Evolutionary conservation across 805 yeast genomes (phyloP), one percentile per base, ranked within the genome.

Genomic region (Starmerella apicola): DNA sequence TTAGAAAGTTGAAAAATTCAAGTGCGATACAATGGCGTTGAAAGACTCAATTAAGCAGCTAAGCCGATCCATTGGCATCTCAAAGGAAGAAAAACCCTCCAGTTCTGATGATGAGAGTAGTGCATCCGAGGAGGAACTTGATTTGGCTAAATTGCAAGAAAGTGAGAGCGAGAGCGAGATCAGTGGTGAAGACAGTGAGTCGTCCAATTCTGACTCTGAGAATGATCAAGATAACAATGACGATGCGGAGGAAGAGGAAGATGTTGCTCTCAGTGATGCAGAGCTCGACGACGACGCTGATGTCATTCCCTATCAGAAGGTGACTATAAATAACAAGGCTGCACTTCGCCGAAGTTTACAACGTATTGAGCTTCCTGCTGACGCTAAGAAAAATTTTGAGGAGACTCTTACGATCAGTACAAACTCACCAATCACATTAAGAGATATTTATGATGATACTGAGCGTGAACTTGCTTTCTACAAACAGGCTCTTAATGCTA

Each of bases 271-370:
- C 38, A 81, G 94, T 1, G 96, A 85, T 39, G 96, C 80, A 20
- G 96, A 88, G 55, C 64, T 83, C 32, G 96, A 85, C 55, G 82
- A 91, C 2, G 96, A 86, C 57, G 94, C 94, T 15, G 98, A 91
- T 59, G 74, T 86, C 33, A 85, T 88, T 27, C 96, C 97, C 36
- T 76, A 80, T 62, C 84, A 91, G 42, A 86, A 86, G 59, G 70
- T 84, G 37, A 86, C 95, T 10, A 67, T 88, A 48, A 85, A 91
- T 62, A 88, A 91, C 63, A 68, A 66, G 34, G 78, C 81, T n/a
- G 97, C 98, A 3, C 53, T 65, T 30, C 44, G 49, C 29, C 53
- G 53, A 34, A 46, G 63, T 18, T 47, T 58, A 15, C 46, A 50
- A 12, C 24, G 53, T 7, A 54, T 65, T 37, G 51, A 47, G 26